A percentile compares a stretch with the other conserved stretches of the same genome.
Evolutionary conservation across 192 early-diverging fungal species (phyloP).

Genomic region (Obelidium mucronatum): DNA sequence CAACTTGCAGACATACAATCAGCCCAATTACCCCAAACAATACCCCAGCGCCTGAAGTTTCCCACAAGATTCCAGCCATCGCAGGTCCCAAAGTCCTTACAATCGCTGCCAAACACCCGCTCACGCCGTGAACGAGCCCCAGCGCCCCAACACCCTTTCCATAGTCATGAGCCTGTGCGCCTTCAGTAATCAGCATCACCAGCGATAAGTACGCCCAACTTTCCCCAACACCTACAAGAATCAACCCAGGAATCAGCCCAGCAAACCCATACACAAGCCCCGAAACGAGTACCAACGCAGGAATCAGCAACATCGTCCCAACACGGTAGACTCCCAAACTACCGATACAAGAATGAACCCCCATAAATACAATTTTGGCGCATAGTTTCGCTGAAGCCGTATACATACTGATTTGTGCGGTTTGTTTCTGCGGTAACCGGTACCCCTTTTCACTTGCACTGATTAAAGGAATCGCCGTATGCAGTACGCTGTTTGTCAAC

Average conservation of each 20-base stretch:
- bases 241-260: slow-evolving; percentile 17
- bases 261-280: background rate
- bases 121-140: slow-evolving; percentile 48
- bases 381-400: slow-evolving; percentile 39
- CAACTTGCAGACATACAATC: slow-evolving; percentile 13
- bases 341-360: slow-evolving; percentile 35
- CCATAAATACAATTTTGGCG: slow-evolving; percentile 39
- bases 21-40: slow-evolving; percentile 37
- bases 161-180: slow-evolving; percentile 16
- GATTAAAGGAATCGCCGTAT: slow-evolving; percentile 46
- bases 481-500: slow-evolving; percentile 36
- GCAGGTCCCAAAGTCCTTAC: slow-evolving; percentile 43
- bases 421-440: slow-evolving; percentile 5
- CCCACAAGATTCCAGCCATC: slow-evolving; percentile 38
- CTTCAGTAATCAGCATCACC: slow-evolving; percentile 50
- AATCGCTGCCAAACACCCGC: slow-evolving; percentile 40
- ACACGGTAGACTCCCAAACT: slow-evolving; percentile 35
- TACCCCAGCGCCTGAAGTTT: slow-evolving; percentile 19
- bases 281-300: slow-evolving; percentile 19
- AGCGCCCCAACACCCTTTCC: slow-evolving; percentile 1
- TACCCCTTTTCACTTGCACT: slow-evolving; percentile 24
- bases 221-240: slow-evolving; percentile 43
- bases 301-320: slow-evolving; percentile 32
- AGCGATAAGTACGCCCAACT: slow-evolving; percentile 42
- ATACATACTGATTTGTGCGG: slow-evolving; percentile 26